phyloP scores from a whole-genome alignment of 805 yeast genomes.

The Citeromyces matritensis region DNA sequence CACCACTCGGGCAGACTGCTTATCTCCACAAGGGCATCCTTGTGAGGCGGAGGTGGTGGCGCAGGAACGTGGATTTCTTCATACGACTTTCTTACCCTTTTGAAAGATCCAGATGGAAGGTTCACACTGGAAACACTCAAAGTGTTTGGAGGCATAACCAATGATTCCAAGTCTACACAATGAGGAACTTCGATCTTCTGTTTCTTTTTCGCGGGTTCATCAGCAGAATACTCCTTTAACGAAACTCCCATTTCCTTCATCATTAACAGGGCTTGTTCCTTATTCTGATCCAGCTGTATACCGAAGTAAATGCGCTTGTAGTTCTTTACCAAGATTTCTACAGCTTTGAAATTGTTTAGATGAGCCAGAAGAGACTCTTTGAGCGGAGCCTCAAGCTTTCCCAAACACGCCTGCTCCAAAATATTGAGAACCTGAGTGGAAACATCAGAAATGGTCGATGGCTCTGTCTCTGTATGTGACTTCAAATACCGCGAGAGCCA shows the following conservation, averaged over 20 bases:
- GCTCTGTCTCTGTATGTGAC: too few relatives aligned
- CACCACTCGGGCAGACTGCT: constrained; percentile 73
- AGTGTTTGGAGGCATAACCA: constrained; percentile 22
- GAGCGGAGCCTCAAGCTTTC: too few relatives aligned
- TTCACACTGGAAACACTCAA: constrained; percentile 30
- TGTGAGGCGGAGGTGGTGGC: constrained; percentile 18
- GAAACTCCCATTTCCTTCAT: constrained; percentile 28
- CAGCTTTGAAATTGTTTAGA: constrained; percentile 4
- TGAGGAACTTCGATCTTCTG: constrained; percentile 19
- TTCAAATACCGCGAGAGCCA: too few relatives aligned
- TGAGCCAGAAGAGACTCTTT: too few relatives aligned
- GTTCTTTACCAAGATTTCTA: constrained; percentile 32
- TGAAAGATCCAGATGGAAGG: constrained; percentile 76
- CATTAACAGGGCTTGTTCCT: constrained; percentile 18
- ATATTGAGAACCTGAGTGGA: too few relatives aligned
- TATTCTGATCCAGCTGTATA: constrained; percentile 16
- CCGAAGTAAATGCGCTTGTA: constrained; percentile 13
- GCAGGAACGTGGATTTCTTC: constrained; percentile 92
- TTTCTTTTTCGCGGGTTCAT: constrained; percentile 2
- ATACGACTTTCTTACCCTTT: constrained; percentile 54
- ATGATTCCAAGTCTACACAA: constrained; percentile 45
- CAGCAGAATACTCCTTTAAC: constrained; percentile 14
- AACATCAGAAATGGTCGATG: too few relatives aligned
- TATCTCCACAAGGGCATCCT: constrained; percentile 36
- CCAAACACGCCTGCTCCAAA: too few relatives aligned